These are phyloP conservation scores for Tremellales sp. DNA, from an alignment of 1,284 basidiomycete species.

Conservation along the genomic window DNA sequence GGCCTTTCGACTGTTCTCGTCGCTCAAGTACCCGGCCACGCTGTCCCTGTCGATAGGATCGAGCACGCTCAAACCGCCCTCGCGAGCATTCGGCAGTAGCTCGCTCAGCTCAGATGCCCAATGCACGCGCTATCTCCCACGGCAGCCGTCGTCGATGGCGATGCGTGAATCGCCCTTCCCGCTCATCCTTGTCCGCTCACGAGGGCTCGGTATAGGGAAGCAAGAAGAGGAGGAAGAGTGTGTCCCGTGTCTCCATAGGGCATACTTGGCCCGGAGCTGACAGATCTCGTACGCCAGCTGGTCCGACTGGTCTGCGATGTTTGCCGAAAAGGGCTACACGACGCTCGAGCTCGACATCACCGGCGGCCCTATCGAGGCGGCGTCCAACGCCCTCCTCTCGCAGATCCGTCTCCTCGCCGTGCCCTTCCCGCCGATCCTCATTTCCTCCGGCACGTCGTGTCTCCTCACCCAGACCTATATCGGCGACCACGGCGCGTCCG, in stretches of 20 bases:
- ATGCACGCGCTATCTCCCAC: slow-evolving; percentile 34
- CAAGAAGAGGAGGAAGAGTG: slow-evolving; percentile 18
- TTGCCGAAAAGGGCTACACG: slow-evolving; percentile 60
- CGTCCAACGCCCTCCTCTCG: slow-evolving; percentile 32
- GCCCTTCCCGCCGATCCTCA: slow-evolving; percentile 62
- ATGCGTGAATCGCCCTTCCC: slow-evolving; percentile 40
- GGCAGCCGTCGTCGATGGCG: slow-evolving; percentile 25
- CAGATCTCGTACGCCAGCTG: slow-evolving; percentile 15
- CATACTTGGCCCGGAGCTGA: neutral
- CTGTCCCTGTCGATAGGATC: neutral
- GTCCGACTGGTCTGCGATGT: slow-evolving; percentile 51
- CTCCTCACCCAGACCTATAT: slow-evolving; percentile 65
- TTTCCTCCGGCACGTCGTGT: slow-evolving; percentile 54
- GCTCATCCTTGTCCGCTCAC: slow-evolving; percentile 34
- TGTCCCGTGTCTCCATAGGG: slow-evolving; percentile 8
- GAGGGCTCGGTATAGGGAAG: slow-evolving; percentile 14
- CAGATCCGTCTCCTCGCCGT: slow-evolving; percentile 52
- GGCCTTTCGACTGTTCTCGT: neutral
- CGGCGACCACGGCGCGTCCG: slow-evolving; percentile 61
- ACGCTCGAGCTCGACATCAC: slow-evolving; percentile 57
- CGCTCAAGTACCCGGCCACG: neutral
- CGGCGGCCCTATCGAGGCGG: slow-evolving; percentile 22
- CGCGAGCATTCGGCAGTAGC: neutral
- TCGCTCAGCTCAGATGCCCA: neutral
- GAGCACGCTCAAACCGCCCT: neutral